Conservation (phyloP, 345 rosid species). For the Citrus mangshanensis region DNA sequence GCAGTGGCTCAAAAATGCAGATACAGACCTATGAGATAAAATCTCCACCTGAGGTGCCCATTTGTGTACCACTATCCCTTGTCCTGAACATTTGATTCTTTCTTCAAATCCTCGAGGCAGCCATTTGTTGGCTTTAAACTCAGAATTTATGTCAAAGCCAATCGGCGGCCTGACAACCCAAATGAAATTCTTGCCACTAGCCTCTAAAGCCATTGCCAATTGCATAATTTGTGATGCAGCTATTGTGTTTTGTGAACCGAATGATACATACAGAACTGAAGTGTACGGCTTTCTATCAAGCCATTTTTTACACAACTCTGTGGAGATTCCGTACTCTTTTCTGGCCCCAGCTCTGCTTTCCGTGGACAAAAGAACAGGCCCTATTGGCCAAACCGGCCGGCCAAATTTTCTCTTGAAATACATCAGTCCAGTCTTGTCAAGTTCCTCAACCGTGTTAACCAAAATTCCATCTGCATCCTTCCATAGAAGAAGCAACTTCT, state of each 20-base stretch:
- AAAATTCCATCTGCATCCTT: slow-evolving; percentile 23
- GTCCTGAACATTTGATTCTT: slow-evolving; percentile 12
- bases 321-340: neutral
- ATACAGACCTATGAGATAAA: slow-evolving; percentile 22
- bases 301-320: slow-evolving; percentile 16
- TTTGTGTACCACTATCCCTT: slow-evolving; percentile 21
- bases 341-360: slow-evolving; percentile 3
- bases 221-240: slow-evolving; percentile 27
- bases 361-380: slow-evolving; percentile 23
- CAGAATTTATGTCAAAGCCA: slow-evolving; percentile 27
- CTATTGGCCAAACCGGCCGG: slow-evolving; percentile 24
- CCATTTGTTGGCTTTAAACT: slow-evolving; percentile 24
- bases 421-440: slow-evolving; percentile 23
- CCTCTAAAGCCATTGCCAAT: slow-evolving; percentile 23
- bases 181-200: slow-evolving; percentile 15
- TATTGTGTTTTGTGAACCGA: slow-evolving; percentile 31
- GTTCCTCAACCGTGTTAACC: slow-evolving; percentile 31
- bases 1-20: slow-evolving; percentile 34
- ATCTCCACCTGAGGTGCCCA: slow-evolving; percentile 39
- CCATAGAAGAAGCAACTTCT: slow-evolving; percentile 17
- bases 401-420: slow-evolving; percentile 24
- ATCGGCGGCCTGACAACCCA: slow-evolving; percentile 36
- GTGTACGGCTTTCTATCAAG: slow-evolving; percentile 18
- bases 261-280: slow-evolving; percentile 26
- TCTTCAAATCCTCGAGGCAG: slow-evolving; percentile 31